Evolutionary conservation across 2,329 filamentous ascomycete genomes (phyloP).

Genomic region (Chrysoporthe cubensis): DNA sequence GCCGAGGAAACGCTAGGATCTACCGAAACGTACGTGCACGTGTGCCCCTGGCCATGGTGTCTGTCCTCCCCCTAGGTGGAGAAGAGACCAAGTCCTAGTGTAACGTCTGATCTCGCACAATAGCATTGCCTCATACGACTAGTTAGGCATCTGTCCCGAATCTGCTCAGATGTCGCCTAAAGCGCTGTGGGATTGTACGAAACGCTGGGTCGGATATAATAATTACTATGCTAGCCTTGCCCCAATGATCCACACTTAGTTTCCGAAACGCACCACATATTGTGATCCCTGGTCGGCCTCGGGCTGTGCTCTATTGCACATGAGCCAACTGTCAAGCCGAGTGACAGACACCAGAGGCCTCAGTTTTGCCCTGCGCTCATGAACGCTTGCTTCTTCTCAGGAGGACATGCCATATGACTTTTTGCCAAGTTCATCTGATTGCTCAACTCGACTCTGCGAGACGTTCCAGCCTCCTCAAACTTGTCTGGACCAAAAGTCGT

Average conservation of each 20-base stretch:
- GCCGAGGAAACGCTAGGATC: slow-evolving; percentile 2
- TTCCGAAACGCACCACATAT: slow-evolving; percentile 2
- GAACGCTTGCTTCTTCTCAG: not conserved
- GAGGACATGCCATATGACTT: not conserved
- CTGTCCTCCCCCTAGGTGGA: not conserved
- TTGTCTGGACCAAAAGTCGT: slow-evolving; percentile 20
- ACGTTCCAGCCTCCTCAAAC: slow-evolving; percentile 24
- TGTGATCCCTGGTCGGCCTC: not conserved
- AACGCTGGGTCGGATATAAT: not conserved
- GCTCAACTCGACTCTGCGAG: slow-evolving; percentile 10
- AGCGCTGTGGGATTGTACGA: not conserved
- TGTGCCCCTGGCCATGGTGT: not conserved
- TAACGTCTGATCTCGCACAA: slow-evolving; percentile 17
- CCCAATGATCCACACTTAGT: slow-evolving; percentile 5
- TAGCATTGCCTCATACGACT: slow-evolving; percentile 13
- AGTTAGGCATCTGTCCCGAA: slow-evolving; percentile 8
- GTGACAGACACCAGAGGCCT: slow-evolving; percentile 3
- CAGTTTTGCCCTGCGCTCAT: not conserved
- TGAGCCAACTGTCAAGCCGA: not conserved
- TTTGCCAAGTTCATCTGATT: slow-evolving; percentile 23
- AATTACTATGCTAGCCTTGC: slow-evolving; percentile 6
- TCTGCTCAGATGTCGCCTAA: slow-evolving; percentile 19
- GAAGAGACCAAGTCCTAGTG: slow-evolving; percentile 4
- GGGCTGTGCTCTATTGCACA: not conserved
- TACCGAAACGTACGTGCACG: not conserved